These are phyloP conservation scores for Hyphodiscus sp. DNA, from an alignment of 2,329 filamentous ascomycete genomes.

Conservation along the genomic window DNA sequence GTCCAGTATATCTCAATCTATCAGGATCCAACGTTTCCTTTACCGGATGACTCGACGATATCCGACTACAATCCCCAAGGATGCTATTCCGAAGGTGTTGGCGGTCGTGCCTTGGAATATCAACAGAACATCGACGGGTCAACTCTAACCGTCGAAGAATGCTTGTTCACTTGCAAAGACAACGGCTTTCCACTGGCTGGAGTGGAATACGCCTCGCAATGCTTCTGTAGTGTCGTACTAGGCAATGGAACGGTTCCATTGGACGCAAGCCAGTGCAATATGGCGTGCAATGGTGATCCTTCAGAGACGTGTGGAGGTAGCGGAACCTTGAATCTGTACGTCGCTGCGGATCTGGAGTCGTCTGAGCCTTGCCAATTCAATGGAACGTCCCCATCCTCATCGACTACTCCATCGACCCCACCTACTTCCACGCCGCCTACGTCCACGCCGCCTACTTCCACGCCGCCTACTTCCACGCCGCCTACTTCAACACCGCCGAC, in stretches of 20 bases:
- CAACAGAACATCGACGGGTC: slow-evolving; percentile 29
- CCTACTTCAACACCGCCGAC: too few relatives aligned
- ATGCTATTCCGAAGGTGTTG: slow-evolving; percentile 35
- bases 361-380: slow-evolving; percentile 39
- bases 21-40: slow-evolving; percentile 31
- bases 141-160: slow-evolving; percentile 30
- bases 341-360: slow-evolving; percentile 43
- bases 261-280: neutral
- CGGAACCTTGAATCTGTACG: slow-evolving; percentile 32
- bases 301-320: slow-evolving; percentile 32
- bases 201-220: slow-evolving; percentile 33
- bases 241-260: slow-evolving; percentile 4
- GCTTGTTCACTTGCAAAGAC: slow-evolving; percentile 33
- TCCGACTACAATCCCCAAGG: slow-evolving; percentile 29
- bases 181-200: slow-evolving; percentile 34
- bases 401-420: slow-evolving; percentile 8
- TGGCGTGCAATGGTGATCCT: slow-evolving; percentile 27
- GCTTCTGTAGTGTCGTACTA: slow-evolving; percentile 36
- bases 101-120: slow-evolving; percentile 24
- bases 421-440: too few relatives aligned
- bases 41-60: slow-evolving; percentile 24
- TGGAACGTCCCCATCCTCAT: slow-evolving; percentile 17
- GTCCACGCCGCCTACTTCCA: too few relatives aligned
- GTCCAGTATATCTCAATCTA: slow-evolving; percentile 27
- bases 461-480: too few relatives aligned